Evolutionary conservation across 1,139 yeast species (phyloP).

Genomic region (Saccharomycopsis hybrid): DNA sequence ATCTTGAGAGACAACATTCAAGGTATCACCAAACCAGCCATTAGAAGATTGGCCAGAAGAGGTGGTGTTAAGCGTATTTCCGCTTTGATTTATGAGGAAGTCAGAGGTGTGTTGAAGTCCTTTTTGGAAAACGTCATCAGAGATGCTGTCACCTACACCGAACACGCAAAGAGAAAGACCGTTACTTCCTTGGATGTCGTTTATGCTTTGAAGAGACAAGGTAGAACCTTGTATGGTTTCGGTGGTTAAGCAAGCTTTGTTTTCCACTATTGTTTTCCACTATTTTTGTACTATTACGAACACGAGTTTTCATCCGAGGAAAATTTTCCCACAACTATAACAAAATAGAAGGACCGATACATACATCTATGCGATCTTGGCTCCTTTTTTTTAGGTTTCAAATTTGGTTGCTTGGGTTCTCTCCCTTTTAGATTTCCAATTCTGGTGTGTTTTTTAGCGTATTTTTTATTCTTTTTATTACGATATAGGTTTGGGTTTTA

Average conservation of each 20-base stretch:
- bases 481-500: constrained; percentile 5
- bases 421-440: no score
- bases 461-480: background rate
- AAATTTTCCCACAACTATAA: no score
- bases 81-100: constrained; percentile 97
- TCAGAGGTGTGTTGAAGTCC: constrained; percentile 92
- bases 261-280: no score
- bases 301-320: no score
- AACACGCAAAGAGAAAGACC: constrained; percentile 99
- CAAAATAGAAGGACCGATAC: no score
- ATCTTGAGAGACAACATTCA: constrained; percentile 98
- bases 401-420: no score
- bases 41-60: constrained; percentile 99
- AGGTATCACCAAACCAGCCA: constrained; percentile 99
- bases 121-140: constrained; percentile 97
- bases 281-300: no score
- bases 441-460: no score
- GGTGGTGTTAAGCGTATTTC: constrained; percentile 99
- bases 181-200: constrained; percentile 98
- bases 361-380: no score
- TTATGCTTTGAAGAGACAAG: constrained; percentile 99
- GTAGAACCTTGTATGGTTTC: constrained; percentile 99
- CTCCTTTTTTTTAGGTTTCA: no score
- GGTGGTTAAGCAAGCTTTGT: constrained; percentile 83
- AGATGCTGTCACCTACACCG: constrained; percentile 98